Evolutionary conservation across 495 filamentous ascomycete genomes (phyloP).

Genomic region (Xylaria scruposa): DNA sequence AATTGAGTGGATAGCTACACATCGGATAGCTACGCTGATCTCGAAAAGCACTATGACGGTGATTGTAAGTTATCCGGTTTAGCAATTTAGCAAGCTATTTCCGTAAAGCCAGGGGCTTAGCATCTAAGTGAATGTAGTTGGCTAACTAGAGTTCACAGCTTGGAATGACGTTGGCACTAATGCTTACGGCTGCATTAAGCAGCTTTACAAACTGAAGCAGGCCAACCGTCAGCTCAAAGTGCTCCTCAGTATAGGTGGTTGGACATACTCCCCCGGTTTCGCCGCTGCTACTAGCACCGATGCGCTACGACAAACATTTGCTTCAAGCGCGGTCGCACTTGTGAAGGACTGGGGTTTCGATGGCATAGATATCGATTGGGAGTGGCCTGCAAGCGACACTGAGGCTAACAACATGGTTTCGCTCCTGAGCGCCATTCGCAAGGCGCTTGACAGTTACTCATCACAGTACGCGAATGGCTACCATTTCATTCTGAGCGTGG

Average conservation of each 20-base stretch:
- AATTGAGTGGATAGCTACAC: slow-evolving; percentile 42
- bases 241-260: slow-evolving; percentile 87
- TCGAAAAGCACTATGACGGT: slow-evolving; percentile 73
- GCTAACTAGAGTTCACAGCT: slow-evolving; percentile 39
- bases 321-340: slow-evolving; percentile 65
- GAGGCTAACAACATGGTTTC: slow-evolving; percentile 76
- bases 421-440: slow-evolving; percentile 69
- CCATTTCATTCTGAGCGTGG: slow-evolving; percentile 79
- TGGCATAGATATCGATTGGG: slow-evolving; percentile 58
- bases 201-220: slow-evolving; percentile 86
- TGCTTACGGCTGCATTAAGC: slow-evolving; percentile 84
- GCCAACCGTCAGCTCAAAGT: slow-evolving; percentile 84
- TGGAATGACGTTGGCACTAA: slow-evolving; percentile 63
- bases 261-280: slow-evolving; percentile 86
- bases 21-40: slow-evolving; percentile 65
- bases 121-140: not conserved
- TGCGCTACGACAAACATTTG: slow-evolving; percentile 65
- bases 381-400: slow-evolving; percentile 60
- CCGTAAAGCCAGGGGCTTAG: not conserved
- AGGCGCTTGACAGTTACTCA: slow-evolving; percentile 70
- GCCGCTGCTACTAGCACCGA: slow-evolving; percentile 67
- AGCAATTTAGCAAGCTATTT: not conserved
- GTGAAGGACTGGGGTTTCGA: slow-evolving; percentile 66
- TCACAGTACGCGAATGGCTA: slow-evolving; percentile 52
- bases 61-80: slow-evolving; percentile 45